Percentiles rank a stretch among this genome's conserved stretches.
These are phyloP conservation scores for Vigna reflexopilosa DNA, from an alignment of 306 rosid species.

Conservation along the genomic window DNA sequence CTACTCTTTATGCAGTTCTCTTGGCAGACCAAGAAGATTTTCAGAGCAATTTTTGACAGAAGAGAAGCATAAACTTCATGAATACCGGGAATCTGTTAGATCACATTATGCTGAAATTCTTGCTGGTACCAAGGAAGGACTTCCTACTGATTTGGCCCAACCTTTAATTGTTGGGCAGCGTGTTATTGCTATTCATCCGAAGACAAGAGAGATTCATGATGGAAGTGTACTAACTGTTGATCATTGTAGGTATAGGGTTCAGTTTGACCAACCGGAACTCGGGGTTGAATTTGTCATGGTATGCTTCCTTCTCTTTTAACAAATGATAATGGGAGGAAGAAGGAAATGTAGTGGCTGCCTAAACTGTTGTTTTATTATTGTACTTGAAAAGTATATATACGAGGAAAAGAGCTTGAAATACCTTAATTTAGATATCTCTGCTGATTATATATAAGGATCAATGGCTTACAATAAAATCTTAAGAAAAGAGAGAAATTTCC, in stretches of 20 bases:
- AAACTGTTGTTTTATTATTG: background rate
- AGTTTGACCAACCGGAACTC: slow-evolving; percentile 82
- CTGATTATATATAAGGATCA: no score
- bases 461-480: no score
- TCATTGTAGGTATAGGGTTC: slow-evolving; percentile 69
- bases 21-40: slow-evolving; percentile 93
- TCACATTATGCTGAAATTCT: slow-evolving; percentile 85
- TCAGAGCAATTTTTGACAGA: slow-evolving; percentile 82
- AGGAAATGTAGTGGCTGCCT: background rate
- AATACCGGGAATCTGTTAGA: slow-evolving; percentile 88
- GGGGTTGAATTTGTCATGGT: slow-evolving; percentile 91
- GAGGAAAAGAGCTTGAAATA: no score
- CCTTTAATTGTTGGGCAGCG: slow-evolving; percentile 89
- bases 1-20: slow-evolving; percentile 76
- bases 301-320: slow-evolving; percentile 46
- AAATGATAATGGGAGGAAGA: background rate
- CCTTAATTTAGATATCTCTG: no score
- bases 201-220: slow-evolving; percentile 76
- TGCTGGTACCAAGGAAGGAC: slow-evolving; percentile 85
- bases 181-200: slow-evolving; percentile 83
- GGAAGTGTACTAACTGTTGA: slow-evolving; percentile 86
- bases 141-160: slow-evolving; percentile 86
- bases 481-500: no score
- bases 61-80: slow-evolving; percentile 87
- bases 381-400: background rate